Evolutionary conservation across 176 grass and related monocot species (phyloP), one percentile per base, ranked within the genome.

Genomic region (Pontederia paniculata): DNA sequence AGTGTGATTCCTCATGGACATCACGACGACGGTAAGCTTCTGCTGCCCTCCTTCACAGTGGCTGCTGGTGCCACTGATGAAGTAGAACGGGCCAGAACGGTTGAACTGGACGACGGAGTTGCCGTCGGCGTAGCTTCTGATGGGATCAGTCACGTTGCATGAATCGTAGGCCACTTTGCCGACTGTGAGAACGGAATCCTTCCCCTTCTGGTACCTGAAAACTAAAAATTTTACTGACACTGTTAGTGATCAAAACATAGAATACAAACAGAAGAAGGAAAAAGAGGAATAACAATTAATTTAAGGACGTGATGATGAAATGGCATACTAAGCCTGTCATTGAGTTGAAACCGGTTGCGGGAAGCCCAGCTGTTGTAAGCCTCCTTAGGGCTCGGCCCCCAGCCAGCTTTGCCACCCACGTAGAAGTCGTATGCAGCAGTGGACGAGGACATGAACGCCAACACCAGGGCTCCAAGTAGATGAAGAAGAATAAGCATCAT

Each of bases 181-280:
- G 74, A 89, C 90, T 67, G 65, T 44, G 63, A 84, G 52, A 72
- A 96, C 90, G 1, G 71, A 73, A 70, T 89, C 82, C 1, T n/a
- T 10, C 11, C 70, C 50, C 44, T 52, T 58, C 50, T 21, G 46
- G 58, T 89, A 96, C 71, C 67, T 89, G 43, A 96, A 96, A 58
- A 96, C 85, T 96, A 69, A 57, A 37, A 10, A 17, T 6, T 1
- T 4, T 11, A 12, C 1, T 9, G 3, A 10, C 17, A 13, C n/a
- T 37, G 28, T 0, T 37, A 37, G 28, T 37, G 28, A 45, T 20
- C 58, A 45, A 44, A 44, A 37, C 16, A 10, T 23, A 25, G 5
- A 23, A 56, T 37, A 6, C 28, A 16, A 8, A 6, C 14, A 9
- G 3, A n/a, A 28, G 23, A 58, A 1, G 12, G 2, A 17, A 9